phyloP scores from a whole-genome alignment of 495 filamentous ascomycete species.

The Hyaloscypha bicolor region DNA sequence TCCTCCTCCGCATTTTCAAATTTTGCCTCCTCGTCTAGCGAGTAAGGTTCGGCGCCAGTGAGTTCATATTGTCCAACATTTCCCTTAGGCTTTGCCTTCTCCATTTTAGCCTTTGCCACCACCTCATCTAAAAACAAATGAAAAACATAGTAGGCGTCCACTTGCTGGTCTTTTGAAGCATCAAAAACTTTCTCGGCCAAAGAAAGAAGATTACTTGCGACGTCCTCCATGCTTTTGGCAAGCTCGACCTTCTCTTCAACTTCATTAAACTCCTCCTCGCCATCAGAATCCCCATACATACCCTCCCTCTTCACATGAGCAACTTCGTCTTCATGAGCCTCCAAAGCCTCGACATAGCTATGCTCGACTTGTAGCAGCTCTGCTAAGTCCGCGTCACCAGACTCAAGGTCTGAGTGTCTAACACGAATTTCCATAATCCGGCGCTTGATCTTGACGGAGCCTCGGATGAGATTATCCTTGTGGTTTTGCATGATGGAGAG shows the following conservation, averaged over 20 bases:
- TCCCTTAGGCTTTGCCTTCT: no score
- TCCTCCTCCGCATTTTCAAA: no score
- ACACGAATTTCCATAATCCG: not conserved
- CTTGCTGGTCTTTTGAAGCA: not conserved
- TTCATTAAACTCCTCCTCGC: not conserved
- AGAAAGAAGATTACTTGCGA: no score
- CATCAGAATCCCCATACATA: not conserved
- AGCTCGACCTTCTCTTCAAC: not conserved
- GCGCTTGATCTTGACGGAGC: not conserved
- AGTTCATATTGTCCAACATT: no score
- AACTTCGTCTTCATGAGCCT: not conserved
- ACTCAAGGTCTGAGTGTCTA: not conserved
- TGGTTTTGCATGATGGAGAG: not conserved
- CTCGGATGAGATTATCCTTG: not conserved
- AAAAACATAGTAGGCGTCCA: no score
- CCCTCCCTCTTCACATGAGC: not conserved
- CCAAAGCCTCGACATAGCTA: not conserved
- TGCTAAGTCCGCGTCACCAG: not conserved
- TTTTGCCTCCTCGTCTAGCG: no score
- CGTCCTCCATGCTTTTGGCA: no score
- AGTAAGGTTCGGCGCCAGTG: no score
- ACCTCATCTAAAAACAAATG: no score
- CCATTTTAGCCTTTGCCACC: no score
- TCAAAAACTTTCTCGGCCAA: not conserved
- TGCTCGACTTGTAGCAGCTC: not conserved